Base-by-base conservation (phyloP, 139 green algal genomes). In the Coccomyxa sp. region DNA sequence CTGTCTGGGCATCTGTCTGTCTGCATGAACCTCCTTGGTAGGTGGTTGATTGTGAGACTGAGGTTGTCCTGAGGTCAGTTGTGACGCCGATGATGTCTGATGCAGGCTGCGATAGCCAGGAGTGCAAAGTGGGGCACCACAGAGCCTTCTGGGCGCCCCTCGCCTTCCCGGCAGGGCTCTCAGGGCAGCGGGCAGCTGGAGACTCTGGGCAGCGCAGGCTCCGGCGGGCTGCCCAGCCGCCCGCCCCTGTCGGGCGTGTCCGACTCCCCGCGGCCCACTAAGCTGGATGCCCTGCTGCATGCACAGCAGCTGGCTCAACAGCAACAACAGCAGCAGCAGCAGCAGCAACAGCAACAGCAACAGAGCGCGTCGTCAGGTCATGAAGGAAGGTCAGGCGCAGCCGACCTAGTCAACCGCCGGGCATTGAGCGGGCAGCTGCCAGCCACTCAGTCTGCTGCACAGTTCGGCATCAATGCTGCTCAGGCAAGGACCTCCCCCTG, bases 311-410 rank as follows among this genome's bases (percentile, higher is more conserved):
- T 35, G 58, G 14, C 22, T 12, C 58, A 71, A 31, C 58, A 72
- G 64, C 64, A 72, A 27, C 64, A 72, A 27, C 64, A 31, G 50
- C 50, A 64, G 38, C 71, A 76, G 71, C 71, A 76, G 71, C 71
- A 71, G 58, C 58, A 71, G 58, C 58, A 71, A 31, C 58, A 72
- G 64, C 64, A 72, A 27, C 64, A 72, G 64, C 64, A 72, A 5
- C 27, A 72, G 24, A 64, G 50, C 27, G 50, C 24, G 24, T 38
- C 64, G 34, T 72, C n/a, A 22, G 34, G 64, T 6, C 50, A 29
- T 64, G n/a, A n/a, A n/a, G n/a, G 50, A 22, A 10, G 50, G 64
- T 10, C 10, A 72, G 2, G 64, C 64, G 7, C 31, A 72, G 64
- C 64, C 31, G 64, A 36, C 64, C 64, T 31, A 37, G 50, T 64